A percentile compares a stretch with the other conserved stretches of the same genome.
These are phyloP conservation scores for Candida qinlingensis DNA, from an alignment of 805 yeast genomes.

Conservation along the genomic window DNA sequence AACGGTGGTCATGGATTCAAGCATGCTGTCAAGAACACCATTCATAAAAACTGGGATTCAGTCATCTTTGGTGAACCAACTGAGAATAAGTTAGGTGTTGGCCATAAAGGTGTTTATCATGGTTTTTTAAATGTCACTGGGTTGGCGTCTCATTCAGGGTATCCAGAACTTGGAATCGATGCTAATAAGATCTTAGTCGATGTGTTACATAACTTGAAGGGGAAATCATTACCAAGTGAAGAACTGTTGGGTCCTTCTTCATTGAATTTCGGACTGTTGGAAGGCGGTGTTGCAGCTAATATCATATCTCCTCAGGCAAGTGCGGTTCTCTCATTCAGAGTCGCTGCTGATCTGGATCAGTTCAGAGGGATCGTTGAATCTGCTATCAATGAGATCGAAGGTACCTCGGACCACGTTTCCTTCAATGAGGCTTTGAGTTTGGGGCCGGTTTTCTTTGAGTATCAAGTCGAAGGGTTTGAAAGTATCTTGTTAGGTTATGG, in stretches of 20 bases:
- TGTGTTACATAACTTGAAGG: slow-evolving; percentile 38
- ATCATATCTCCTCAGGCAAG: slow-evolving; percentile 52
- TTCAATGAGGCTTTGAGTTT: neutral
- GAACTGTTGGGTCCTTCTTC: slow-evolving; percentile 54
- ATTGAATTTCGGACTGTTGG: slow-evolving; percentile 48
- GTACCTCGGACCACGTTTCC: slow-evolving; percentile 15
- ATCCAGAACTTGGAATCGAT: slow-evolving; percentile 59
- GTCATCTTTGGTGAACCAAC: slow-evolving; percentile 72
- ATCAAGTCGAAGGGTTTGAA: slow-evolving; percentile 57
- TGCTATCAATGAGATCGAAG: slow-evolving; percentile 21
- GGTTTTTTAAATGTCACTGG: slow-evolving; percentile 41
- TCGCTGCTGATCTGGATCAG: slow-evolving; percentile 38
- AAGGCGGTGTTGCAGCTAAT: slow-evolving; percentile 61
- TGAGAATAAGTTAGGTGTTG: slow-evolving; percentile 56
- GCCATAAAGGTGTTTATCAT: slow-evolving; percentile 54
- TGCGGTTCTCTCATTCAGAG: slow-evolving; percentile 44
- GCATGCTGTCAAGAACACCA: slow-evolving; percentile 29
- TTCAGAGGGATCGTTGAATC: slow-evolving; percentile 32
- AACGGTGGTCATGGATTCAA: slow-evolving; percentile 54
- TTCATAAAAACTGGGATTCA: slow-evolving; percentile 46
- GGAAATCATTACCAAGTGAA: slow-evolving; percentile 39
- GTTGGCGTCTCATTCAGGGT: slow-evolving; percentile 56
- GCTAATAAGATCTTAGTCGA: slow-evolving; percentile 51
- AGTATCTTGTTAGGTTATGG: slow-evolving; percentile 41
- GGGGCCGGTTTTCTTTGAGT: slow-evolving; percentile 46